These are phyloP conservation scores for Aristolochia contorta DNA, from an alignment of 164 flowering plant genomes.

Conservation along the genomic window DNA sequence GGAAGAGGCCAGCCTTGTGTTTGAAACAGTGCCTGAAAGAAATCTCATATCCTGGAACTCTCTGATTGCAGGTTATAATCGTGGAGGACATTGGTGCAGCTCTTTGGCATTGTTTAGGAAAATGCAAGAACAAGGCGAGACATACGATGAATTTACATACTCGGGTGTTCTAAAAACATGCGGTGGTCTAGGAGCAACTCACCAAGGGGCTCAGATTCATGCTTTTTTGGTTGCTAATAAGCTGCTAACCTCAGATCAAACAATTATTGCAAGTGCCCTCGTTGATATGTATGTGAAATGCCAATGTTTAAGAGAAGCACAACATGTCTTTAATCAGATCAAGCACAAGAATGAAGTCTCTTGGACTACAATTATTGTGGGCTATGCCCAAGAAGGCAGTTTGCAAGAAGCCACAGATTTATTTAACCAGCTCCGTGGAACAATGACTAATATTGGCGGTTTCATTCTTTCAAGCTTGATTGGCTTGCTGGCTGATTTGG, in stretches of 20 bases:
- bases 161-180: conserved; percentile 62
- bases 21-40: conserved; percentile 30
- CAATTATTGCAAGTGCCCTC: conserved; percentile 46
- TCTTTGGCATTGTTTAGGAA: conserved; percentile 32
- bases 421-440: conserved; percentile 41
- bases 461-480: conserved; percentile 59
- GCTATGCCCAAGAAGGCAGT: conserved; percentile 59
- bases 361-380: conserved; percentile 62
- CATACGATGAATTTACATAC: conserved; percentile 59
- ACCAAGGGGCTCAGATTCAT: conserved; percentile 55
- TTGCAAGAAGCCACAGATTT: conserved; percentile 40
- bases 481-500: conserved; percentile 67
- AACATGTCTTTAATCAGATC: conserved; percentile 35
- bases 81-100: conserved; percentile 23
- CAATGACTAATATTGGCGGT: conserved; percentile 37
- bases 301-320: conserved; percentile 29
- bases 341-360: conserved; percentile 43
- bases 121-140: conserved; percentile 41
- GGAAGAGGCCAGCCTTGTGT: conserved; percentile 34
- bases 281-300: conserved; percentile 73
- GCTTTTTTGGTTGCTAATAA: conserved; percentile 39
- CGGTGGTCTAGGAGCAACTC: conserved; percentile 29
- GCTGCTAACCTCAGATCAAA: conserved; percentile 19
- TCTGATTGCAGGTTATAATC: conserved; percentile 50
- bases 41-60: conserved; percentile 64